Conservation (phyloP, 2,329 filamentous ascomycete species). For the Phyllosticta capitalensis region DNA sequence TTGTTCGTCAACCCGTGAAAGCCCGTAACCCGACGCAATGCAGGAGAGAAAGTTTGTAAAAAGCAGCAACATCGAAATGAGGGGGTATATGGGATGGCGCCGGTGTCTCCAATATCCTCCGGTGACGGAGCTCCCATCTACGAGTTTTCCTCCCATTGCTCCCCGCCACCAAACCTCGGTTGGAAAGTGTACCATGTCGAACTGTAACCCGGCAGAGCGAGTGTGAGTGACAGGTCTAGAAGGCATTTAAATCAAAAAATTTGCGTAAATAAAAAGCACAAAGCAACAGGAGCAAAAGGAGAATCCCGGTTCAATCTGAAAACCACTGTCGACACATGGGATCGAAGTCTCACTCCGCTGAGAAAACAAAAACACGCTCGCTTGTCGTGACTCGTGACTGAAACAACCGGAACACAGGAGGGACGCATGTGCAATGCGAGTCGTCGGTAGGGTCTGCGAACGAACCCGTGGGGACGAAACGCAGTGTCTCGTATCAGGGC, state of each 20-base stretch:
- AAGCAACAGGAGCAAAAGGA: background rate
- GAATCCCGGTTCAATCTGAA: background rate
- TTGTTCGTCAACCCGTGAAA: constrained; percentile 3
- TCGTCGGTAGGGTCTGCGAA: background rate
- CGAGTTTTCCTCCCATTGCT: constrained; percentile 9
- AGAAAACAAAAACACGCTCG: constrained; percentile 10
- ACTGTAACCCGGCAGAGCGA: background rate
- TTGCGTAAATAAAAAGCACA: background rate
- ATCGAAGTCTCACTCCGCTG: background rate
- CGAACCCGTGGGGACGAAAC: background rate
- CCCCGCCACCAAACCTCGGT: background rate
- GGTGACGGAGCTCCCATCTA: constrained; percentile 11
- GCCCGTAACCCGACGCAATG: constrained; percentile 5
- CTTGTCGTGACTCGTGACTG: constrained; percentile 11
- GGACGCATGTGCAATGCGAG: background rate
- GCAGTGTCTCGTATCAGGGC: background rate
- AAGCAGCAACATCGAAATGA: constrained; percentile 2
- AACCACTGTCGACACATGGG: background rate
- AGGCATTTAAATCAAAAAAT: background rate
- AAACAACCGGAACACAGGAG: constrained; percentile 7
- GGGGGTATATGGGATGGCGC: constrained; percentile 11
- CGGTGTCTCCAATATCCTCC: constrained; percentile 7
- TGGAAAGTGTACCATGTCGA: background rate
- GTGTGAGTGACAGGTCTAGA: background rate
- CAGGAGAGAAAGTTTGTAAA: constrained; percentile 6